phyloP scores from a whole-genome alignment of 345 rosid species.

The rapeseed (Brassica napus) region DNA sequence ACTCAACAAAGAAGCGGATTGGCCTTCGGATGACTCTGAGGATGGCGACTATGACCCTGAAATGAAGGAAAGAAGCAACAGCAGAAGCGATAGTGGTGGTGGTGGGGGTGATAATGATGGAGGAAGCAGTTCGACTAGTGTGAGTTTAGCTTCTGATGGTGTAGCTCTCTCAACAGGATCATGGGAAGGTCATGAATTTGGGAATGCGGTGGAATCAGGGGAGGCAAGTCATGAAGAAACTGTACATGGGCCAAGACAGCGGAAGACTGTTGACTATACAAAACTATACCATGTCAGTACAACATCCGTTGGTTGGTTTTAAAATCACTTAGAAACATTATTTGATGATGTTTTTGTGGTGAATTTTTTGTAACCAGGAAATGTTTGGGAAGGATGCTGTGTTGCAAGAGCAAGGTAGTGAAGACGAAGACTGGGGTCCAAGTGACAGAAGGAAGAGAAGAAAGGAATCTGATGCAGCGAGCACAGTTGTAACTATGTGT shows the following conservation, averaged over 20 bases:
- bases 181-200: constrained; percentile 42
- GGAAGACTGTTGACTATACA: constrained; percentile 82
- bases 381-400: constrained; percentile 96
- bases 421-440: constrained; percentile 99
- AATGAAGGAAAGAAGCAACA: constrained; percentile 47
- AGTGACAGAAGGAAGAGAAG: constrained; percentile 64
- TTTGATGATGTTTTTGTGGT: neutral
- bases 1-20: constrained; percentile 65
- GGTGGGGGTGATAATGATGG: constrained; percentile 50
- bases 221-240: constrained; percentile 67
- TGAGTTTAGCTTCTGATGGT: constrained; percentile 80
- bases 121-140: constrained; percentile 61
- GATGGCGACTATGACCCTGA: constrained; percentile 92
- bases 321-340: neutral
- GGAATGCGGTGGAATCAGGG: constrained; percentile 51
- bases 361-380: constrained; percentile 52
- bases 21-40: constrained; percentile 98
- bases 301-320: constrained; percentile 1
- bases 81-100: constrained; percentile 46
- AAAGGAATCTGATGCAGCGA: constrained; percentile 81
- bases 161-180: constrained; percentile 57
- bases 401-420: constrained; percentile 71
- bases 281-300: constrained; percentile 79
- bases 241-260: constrained; percentile 69
- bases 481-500: constrained; percentile 65